phyloP scores from a whole-genome alignment of 2,329 filamentous ascomycete genomes.

The Rosellinia necatrix region DNA sequence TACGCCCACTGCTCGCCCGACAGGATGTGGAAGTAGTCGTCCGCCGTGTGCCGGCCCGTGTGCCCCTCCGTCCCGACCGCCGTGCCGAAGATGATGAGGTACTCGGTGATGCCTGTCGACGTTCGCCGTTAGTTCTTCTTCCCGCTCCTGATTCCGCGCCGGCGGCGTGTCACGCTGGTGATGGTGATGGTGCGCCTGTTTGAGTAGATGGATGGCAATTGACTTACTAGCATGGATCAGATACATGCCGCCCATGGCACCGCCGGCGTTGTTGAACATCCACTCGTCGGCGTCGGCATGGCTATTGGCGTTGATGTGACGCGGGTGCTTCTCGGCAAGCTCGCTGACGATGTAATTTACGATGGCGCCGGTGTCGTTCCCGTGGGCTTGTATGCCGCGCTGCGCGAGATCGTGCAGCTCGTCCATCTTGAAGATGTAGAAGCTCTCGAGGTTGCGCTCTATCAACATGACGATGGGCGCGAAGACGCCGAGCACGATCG shows the following conservation, averaged over 20 bases:
- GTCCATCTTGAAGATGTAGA: conserved; percentile 76
- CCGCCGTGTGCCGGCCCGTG: conserved; percentile 84
- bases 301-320: conserved; percentile 64
- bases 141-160: not conserved
- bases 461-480: conserved; percentile 58
- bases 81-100: conserved; percentile 87
- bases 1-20: conserved; percentile 78
- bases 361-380: conserved; percentile 73
- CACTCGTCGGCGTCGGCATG: conserved; percentile 64
- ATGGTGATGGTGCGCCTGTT: not conserved
- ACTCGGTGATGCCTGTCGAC: conserved; percentile 73
- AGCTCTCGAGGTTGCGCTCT: conserved; percentile 62
- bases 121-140: not conserved
- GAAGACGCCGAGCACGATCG: conserved; percentile 59
- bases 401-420: conserved; percentile 71
- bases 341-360: conserved; percentile 72
- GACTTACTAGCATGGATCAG: conserved; percentile 80
- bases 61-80: conserved; percentile 86
- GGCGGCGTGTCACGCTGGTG: not conserved
- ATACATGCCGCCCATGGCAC: conserved; percentile 91
- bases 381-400: conserved; percentile 69
- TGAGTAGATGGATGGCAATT: not conserved
- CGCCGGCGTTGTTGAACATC: conserved; percentile 91
- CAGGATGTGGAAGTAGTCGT: conserved; percentile 95
- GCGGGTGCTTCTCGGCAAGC: conserved; percentile 58